Percentiles rank a stretch among this genome's conserved stretches.
phyloP scores from a whole-genome alignment of 805 yeast species.

The Saturnispora gosingensis region DNA sequence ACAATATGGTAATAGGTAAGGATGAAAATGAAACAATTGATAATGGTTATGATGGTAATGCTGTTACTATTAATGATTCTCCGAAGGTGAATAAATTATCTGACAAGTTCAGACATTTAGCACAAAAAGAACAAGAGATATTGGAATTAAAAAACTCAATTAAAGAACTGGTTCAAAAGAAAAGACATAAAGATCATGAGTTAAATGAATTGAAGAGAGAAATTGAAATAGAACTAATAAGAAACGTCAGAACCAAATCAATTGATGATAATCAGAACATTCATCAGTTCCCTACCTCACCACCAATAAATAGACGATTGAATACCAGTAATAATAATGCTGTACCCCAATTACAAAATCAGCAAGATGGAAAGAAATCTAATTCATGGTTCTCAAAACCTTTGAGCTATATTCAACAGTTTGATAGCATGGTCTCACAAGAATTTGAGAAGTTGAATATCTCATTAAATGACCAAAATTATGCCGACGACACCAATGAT shows the following conservation, averaged over 20 bases:
- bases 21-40: not conserved
- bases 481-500: constrained; percentile 7
- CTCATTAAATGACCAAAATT: constrained; percentile 20
- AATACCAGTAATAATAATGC: not conserved
- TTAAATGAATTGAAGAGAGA: constrained; percentile 40
- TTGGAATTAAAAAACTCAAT: constrained; percentile 54
- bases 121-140: constrained; percentile 59
- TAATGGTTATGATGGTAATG: not conserved
- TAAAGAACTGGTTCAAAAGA: constrained; percentile 32
- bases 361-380: constrained; percentile 8
- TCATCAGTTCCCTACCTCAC: constrained; percentile 13
- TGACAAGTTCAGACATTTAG: constrained; percentile 49
- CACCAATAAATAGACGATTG: constrained; percentile 13
- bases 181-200: constrained; percentile 38
- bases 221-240: constrained; percentile 38
- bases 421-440: constrained; percentile 56
- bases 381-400: constrained; percentile 38
- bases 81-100: not conserved
- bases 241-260: constrained; percentile 27
- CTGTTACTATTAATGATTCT: not conserved
- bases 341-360: not conserved
- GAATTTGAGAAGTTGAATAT: constrained; percentile 50
- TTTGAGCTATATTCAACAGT: constrained; percentile 51
- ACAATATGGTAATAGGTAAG: not conserved
- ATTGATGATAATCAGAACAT: not conserved